Percentiles rank a stretch among this genome's conserved stretches.
phyloP scores from a whole-genome alignment of 768 basidiomycete genomes.

The Russula virescens region DNA sequence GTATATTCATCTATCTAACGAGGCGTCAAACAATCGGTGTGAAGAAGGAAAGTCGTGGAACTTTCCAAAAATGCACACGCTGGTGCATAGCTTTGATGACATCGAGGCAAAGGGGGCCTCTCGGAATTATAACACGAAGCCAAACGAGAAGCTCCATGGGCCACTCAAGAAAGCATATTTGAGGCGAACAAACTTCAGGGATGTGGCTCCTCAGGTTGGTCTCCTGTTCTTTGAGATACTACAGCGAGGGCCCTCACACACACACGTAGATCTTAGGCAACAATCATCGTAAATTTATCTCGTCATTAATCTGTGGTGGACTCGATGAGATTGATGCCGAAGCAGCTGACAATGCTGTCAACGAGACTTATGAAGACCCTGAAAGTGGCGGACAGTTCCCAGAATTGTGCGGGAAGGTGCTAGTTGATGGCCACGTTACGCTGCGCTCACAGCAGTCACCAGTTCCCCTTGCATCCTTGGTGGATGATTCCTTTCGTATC shows the following conservation, averaged over 20 bases:
- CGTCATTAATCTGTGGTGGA: neutral
- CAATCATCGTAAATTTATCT: neutral
- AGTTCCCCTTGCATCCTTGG: too few species aligned
- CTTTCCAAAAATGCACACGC: neutral
- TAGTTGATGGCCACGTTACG: too few species aligned
- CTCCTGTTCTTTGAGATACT: neutral
- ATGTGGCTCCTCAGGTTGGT: neutral
- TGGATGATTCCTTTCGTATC: too few species aligned
- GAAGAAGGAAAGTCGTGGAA: neutral
- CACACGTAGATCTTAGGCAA: neutral
- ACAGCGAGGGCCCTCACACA: too few species aligned
- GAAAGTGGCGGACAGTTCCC: too few species aligned
- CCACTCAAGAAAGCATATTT: neutral
- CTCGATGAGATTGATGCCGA: neutral
- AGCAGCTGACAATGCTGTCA: neutral
- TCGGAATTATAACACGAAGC: neutral
- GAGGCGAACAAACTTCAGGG: neutral
- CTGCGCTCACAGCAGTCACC: too few species aligned
- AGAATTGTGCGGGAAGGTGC: too few species aligned
- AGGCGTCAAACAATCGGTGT: neutral
- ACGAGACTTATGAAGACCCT: neutral
- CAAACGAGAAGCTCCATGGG: slow-evolving; percentile 3
- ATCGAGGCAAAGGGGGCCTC: neutral
- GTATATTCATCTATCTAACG: neutral
- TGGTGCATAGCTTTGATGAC: neutral